phyloP scores from a whole-genome alignment of 768 basidiomycete genomes.

The Termitomyces eurrhizus region DNA sequence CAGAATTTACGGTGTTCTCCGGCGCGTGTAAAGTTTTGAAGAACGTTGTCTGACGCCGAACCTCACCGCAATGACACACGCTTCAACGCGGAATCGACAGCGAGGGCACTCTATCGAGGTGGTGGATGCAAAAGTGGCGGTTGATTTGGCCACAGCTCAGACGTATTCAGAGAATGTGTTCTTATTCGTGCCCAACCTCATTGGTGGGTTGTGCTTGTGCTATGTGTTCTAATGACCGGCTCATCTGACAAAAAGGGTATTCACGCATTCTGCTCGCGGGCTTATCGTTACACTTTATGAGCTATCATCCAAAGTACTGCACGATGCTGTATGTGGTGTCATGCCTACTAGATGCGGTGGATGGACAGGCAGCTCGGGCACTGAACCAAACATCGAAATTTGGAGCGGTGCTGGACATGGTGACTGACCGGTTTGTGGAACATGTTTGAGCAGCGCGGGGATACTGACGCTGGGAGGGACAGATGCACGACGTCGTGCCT shows the following conservation, averaged over 20 bases:
- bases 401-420: constrained; percentile 98
- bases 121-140: constrained; percentile 80
- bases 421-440: constrained; percentile 82
- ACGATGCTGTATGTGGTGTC: constrained; percentile 87
- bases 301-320: constrained; percentile 89
- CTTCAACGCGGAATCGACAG: constrained; percentile 38
- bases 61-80: constrained; percentile 23
- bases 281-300: constrained; percentile 88
- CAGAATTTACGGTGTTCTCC: constrained; percentile 17
- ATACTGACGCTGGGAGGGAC: constrained; percentile 8
- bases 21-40: constrained; percentile 17
- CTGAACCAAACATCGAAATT: constrained; percentile 93
- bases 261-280: constrained; percentile 87
- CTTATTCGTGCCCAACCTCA: constrained; percentile 94
- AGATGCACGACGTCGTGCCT: constrained; percentile 97
- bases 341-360: constrained; percentile 91
- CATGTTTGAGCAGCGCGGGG: background rate
- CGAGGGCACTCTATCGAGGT: constrained; percentile 55
- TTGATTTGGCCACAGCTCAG: constrained; percentile 84
- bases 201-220: constrained; percentile 54
- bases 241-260: constrained; percentile 58
- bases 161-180: constrained; percentile 94
- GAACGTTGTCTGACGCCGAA: background rate
- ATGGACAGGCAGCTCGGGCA: constrained; percentile 87
- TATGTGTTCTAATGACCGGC: constrained; percentile 1